Base-by-base conservation (phyloP, 805 yeast species). In the Schwanniomyces vanrijiae region DNA sequence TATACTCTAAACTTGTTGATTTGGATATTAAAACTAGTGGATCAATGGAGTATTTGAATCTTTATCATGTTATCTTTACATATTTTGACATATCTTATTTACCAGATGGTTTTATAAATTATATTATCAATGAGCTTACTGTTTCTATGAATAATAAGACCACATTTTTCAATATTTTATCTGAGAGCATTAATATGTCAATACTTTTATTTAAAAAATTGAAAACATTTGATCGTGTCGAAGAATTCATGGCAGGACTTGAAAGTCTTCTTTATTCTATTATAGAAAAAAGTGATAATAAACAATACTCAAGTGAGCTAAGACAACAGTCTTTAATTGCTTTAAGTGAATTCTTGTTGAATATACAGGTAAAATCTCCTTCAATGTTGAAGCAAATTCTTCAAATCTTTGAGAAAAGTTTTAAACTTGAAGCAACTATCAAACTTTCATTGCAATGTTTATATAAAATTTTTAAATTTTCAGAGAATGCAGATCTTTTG, bases 301-400 rank as follows among this genome's bases (percentile, higher is more conserved):
- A 61, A 33, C 51, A 53, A 16, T 64, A 61, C 43, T 56, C 72
- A 2, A 55, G 65, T 43, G 72, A 66, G 18, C 51, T 68, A 21
- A 53, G 66, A 40, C 65, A 62, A 42, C 49, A 55, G 13, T 54
- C 66, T 11, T 53, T 68, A 19, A 46, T 50, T 1, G 54, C 64
- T 5, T 49, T 66, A 26, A 58, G 68, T 5, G 63, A 62, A 5
- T 48, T 61, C 5, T 20, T 60, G 6, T 39, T 50, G 5, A 40
- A 49, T 16, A 43, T 44, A 22, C 31, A 52, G 4, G 31, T 55
- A 11, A 43, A 45, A 6, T 44, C 47, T n/a, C 51, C 44, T 1
- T 31, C 42, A 1, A 49, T 47, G 26, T 43, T 53, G 3, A 49
- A 50, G 2, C 39, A 41, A 4, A 37, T 52, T 9, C 40, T 53